phyloP scores from a whole-genome alignment of 2,329 filamentous ascomycete genomes.

The Beauveria bassiana region DNA sequence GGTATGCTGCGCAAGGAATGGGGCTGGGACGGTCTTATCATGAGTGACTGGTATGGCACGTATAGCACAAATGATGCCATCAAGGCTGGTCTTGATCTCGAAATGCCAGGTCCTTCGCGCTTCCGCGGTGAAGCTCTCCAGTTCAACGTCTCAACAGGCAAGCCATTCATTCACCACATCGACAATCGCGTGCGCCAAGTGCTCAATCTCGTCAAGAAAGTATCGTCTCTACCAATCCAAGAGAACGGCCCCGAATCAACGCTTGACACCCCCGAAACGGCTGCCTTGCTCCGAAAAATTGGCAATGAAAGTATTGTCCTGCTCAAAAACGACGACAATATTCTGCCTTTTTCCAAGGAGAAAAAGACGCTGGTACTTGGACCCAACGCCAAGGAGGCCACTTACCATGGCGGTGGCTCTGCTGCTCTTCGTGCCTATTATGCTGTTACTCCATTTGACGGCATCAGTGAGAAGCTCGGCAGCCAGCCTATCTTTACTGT shows the following conservation, averaged over 20 bases:
- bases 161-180: conserved; percentile 45
- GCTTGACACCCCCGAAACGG: conserved; percentile 53
- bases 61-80: conserved; percentile 45
- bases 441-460: conserved; percentile 64
- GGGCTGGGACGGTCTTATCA: conserved; percentile 49
- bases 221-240: conserved; percentile 43
- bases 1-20: conserved; percentile 47
- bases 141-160: conserved; percentile 47
- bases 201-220: conserved; percentile 52
- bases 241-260: conserved; percentile 47
- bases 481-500: conserved; percentile 43
- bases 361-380: conserved; percentile 53
- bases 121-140: conserved; percentile 44
- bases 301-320: conserved; percentile 65
- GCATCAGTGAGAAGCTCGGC: conserved; percentile 50
- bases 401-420: conserved; percentile 58
- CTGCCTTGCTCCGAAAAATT: conserved; percentile 55
- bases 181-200: conserved; percentile 51
- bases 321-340: conserved; percentile 59
- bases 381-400: conserved; percentile 48
- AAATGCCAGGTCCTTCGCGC: conserved; percentile 51
- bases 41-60: conserved; percentile 54
- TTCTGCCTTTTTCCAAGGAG: conserved; percentile 56
- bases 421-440: conserved; percentile 55
- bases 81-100: conserved; percentile 47